Base-by-base conservation (phyloP, 176 grass and related monocot genomes). In the Oryza nivara region DNA sequence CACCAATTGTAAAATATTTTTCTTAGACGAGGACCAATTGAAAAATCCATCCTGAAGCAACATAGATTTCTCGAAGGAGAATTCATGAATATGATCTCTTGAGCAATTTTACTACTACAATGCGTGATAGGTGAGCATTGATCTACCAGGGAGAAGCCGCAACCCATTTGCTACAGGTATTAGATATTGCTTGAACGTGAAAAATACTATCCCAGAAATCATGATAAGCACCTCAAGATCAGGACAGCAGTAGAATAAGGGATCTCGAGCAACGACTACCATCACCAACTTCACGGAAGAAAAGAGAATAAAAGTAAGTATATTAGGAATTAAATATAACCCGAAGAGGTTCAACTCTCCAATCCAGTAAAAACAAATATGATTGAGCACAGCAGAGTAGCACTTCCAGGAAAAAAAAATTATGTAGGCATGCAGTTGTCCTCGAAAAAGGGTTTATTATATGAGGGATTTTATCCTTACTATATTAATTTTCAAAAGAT, bases 221-320 rank as follows among this genome's bases (percentile, higher is more conserved):
- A 83, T 40, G n/a, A 54, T 19, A 78, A 67, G 76, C 85, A 98
- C 96, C 93, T 98, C 96, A 67, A 98, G 93, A 83, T 98, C 96
- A 64, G 91, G 91, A 65, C 93, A 92, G 11, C 93, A 74, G 77
- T 95, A 95, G 84, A 98, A 98, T 15, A 95, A 84, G 66, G 96
- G 96, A 89, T 98, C 93, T 25, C 93, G 87, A 76, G 96, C 91
- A 93, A 93, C 96, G 63, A 98, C 91, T 72, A 98, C 93, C 91
- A 92, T 95, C 65, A 98, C 93, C 72, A 98, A 65, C 96, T 98
- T 78, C 61, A 91, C 56, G 41, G 17, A 73, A 85, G 52, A 84
- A 67, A 77, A 68, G 15, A 79, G 66, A 79, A 75, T 7, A 80
- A 44, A 43, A 44, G 63, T 84, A 28, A 86, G 61, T 84, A 66